These are phyloP conservation scores for Dictyostelium citrinum DNA, from an alignment of 78 protist species.

Conservation along the genomic window DNA sequence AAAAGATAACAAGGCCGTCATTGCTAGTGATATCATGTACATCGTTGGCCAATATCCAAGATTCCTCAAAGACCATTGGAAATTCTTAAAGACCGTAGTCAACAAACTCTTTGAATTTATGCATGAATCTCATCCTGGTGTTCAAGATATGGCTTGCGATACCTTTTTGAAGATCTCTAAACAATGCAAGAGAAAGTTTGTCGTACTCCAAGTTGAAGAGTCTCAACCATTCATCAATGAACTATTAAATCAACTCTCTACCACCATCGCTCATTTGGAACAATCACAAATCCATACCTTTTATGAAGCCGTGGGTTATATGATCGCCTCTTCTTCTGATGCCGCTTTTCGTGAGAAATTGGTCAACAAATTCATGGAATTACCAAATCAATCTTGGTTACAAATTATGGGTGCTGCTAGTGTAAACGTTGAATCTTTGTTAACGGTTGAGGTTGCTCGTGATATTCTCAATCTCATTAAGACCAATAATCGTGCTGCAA, in stretches of 20 bases:
- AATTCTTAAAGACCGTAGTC: slow-evolving; percentile 98
- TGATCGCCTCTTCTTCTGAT: slow-evolving; percentile 85
- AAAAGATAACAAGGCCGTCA: slow-evolving; percentile 98
- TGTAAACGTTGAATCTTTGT: slow-evolving; percentile 12
- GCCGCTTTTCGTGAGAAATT: slow-evolving; percentile 69
- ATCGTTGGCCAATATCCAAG: slow-evolving; percentile 99
- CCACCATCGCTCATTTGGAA: slow-evolving; percentile 85
- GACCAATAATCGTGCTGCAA: slow-evolving; percentile 86
- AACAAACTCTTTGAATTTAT: slow-evolving; percentile 99
- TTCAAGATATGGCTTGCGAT: slow-evolving; percentile 99
- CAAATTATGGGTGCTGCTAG: slow-evolving; percentile 65
- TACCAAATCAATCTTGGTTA: slow-evolving; percentile 93
- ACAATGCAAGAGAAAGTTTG: slow-evolving; percentile 94
- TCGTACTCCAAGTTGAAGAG: slow-evolving; percentile 85
- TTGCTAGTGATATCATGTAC: slow-evolving; percentile 99
- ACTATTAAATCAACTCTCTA: slow-evolving; percentile 79
- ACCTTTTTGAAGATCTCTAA: slow-evolving; percentile 99
- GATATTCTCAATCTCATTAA: slow-evolving; percentile 84
- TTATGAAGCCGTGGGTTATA: slow-evolving; percentile 96
- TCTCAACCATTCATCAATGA: slow-evolving; percentile 92
- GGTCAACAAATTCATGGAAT: slow-evolving; percentile 83
- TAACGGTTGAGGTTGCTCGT: neutral
- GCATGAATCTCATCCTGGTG: slow-evolving; percentile 99
- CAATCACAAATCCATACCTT: slow-evolving; percentile 93
- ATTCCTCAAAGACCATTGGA: slow-evolving; percentile 98